Evolutionary conservation across 768 basidiomycete species (phyloP).

Genomic region (Leccinum subgranulosum): DNA sequence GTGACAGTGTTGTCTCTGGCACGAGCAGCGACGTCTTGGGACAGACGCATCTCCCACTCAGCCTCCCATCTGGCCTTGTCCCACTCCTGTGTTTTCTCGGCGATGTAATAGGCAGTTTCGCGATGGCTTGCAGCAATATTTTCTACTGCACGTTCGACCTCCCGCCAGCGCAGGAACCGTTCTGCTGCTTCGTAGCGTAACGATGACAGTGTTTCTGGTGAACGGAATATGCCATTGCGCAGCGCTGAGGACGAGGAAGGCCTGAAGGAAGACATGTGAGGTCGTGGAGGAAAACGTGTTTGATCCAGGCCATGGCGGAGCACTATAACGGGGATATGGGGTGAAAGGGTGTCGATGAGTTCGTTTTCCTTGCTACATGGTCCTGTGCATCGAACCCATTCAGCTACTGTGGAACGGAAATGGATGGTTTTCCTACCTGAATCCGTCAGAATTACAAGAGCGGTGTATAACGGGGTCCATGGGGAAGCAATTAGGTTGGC

Average conservation of each 20-base stretch:
- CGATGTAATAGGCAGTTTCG: constrained; percentile 19
- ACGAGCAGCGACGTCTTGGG: constrained; percentile 55
- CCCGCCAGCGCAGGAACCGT: constrained; percentile 70
- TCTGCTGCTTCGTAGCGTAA: constrained; percentile 65
- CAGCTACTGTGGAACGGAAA: constrained; percentile 1
- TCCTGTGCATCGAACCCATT: constrained; percentile 13
- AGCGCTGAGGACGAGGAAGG: constrained; percentile 51
- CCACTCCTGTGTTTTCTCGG: constrained; percentile 39
- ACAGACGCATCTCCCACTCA: constrained; percentile 60
- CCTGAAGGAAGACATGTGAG: constrained; percentile 52
- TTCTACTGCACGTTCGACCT: constrained; percentile 57
- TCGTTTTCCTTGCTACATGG: constrained; percentile 37
- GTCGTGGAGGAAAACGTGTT: constrained; percentile 27
- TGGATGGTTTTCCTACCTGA: constrained; percentile 36
- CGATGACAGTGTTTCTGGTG: constrained; percentile 54
- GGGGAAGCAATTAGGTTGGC: constrained; percentile 56
- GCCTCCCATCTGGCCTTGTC: constrained; percentile 65
- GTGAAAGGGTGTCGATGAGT: constrained; percentile 47
- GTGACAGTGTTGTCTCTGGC: constrained; percentile 39
- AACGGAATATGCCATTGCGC: constrained; percentile 58
- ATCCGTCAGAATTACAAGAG: constrained; percentile 51
- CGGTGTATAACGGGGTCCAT: constrained; percentile 57
- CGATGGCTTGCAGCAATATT: constrained; percentile 35
- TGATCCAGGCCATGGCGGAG: constrained; percentile 42
- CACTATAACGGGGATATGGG: constrained; percentile 56